Conservation (phyloP, 345 rosid species). For the Hibiscus mutabilis region DNA sequence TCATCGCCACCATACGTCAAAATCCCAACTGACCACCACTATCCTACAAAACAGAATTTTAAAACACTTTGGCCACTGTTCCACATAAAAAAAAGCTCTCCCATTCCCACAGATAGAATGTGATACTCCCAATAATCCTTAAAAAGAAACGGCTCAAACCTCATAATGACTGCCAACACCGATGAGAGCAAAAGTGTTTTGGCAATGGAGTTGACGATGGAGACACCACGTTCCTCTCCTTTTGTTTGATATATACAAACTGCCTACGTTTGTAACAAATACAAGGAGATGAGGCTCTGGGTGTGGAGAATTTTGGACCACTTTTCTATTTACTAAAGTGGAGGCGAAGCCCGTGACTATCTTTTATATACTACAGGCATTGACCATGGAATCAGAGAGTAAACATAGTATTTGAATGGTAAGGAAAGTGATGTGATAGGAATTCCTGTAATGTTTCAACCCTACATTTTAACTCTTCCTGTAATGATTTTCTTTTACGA, state of each 20-base stretch:
- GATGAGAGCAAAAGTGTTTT: neutral
- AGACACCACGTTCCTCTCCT: neutral
- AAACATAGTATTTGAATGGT: neutral
- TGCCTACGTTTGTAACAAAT: neutral
- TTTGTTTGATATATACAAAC: neutral
- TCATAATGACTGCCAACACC: neutral
- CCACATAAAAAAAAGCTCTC: neutral
- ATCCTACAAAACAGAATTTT: neutral
- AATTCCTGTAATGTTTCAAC: neutral
- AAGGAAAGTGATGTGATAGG: neutral
- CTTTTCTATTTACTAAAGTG: neutral
- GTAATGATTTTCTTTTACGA: neutral
- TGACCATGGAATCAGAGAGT: neutral
- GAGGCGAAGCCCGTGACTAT: constrained; percentile 1
- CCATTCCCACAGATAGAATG: neutral
- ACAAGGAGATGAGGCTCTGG: neutral
- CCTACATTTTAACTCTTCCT: neutral
- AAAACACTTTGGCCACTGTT: neutral
- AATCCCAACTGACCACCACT: constrained; percentile 11
- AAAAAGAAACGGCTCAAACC: neutral
- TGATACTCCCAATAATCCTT: constrained; percentile 10
- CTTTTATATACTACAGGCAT: neutral
- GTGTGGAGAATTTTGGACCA: constrained; percentile 3
- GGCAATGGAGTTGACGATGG: constrained; percentile 2
- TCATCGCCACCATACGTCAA: constrained; percentile 3